A percentile compares a stretch with the other conserved stretches of the same genome.
These are phyloP conservation scores for Moesziomyces globuligerus DNA, from an alignment of 1,284 basidiomycete genomes.

Conservation along the genomic window DNA sequence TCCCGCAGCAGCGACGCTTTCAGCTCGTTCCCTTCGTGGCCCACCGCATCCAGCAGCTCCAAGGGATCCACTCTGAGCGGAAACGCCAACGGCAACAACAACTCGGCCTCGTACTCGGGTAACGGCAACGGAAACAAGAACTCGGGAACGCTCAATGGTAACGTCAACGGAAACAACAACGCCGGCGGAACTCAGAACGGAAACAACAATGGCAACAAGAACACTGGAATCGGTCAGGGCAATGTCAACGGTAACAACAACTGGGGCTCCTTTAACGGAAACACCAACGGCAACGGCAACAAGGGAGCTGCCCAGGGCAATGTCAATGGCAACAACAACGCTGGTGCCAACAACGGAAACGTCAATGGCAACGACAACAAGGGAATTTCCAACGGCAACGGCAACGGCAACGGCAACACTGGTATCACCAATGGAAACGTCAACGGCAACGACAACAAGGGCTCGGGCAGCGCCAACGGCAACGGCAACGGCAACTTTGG, in stretches of 20 bases:
- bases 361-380: constrained; percentile 6
- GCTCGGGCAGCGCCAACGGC: background rate
- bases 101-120: constrained; percentile 2
- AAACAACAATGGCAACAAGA: constrained; percentile 13
- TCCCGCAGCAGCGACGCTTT: constrained; percentile 1
- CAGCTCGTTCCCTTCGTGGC: constrained; percentile 9
- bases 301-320: background rate
- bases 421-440: background rate
- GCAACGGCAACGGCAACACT: constrained; percentile 1
- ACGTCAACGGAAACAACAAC: constrained; percentile 15
- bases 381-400: constrained; percentile 2
- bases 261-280: constrained; percentile 4
- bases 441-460: background rate
- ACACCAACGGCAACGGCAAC: constrained; percentile 10
- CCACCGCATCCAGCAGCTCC: background rate
- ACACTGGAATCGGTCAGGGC: constrained; percentile 11
- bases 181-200: constrained; percentile 3
- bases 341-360: constrained; percentile 8
- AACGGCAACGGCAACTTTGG: constrained; percentile 2
- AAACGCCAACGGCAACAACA: constrained; percentile 13
- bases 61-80: background rate
- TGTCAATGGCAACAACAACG: constrained; percentile 9
- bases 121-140: constrained; percentile 5
- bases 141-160: constrained; percentile 6
- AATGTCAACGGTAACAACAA: constrained; percentile 13